phyloP scores from a whole-genome alignment of 1,284 basidiomycete genomes.

The Melampsora larici-populina region DNA sequence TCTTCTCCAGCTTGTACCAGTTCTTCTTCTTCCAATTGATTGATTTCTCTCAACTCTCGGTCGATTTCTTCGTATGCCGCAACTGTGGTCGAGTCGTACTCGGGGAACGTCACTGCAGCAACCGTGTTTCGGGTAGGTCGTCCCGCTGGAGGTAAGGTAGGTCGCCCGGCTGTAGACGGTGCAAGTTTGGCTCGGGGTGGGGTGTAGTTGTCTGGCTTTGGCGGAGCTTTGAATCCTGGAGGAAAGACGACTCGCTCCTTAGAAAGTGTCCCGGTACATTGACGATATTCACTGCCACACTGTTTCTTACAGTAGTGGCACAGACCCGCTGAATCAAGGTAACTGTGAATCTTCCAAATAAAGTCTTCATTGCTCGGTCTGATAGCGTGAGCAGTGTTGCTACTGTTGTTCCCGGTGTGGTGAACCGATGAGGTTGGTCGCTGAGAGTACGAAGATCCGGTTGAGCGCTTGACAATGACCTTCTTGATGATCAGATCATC shows the following conservation, averaged over 20 bases:
- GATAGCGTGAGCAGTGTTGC: not conserved
- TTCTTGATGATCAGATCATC: not conserved
- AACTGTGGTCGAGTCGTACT: no score
- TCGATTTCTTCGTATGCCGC: not conserved
- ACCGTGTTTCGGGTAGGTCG: not conserved
- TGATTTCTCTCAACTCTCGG: not conserved
- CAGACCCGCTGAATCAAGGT: not conserved
- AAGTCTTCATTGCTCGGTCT: not conserved
- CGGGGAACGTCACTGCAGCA: not conserved
- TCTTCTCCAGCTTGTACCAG: not conserved
- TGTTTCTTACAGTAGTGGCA: conserved; percentile 13
- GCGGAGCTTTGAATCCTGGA: not conserved
- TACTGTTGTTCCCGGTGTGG: not conserved
- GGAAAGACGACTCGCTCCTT: not conserved
- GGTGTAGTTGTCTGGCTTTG: not conserved
- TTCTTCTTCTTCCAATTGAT: no score
- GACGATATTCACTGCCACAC: not conserved
- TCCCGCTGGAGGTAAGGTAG: not conserved
- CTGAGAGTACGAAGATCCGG: no score
- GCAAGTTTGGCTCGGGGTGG: not conserved
- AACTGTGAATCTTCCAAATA: conserved; percentile 14
- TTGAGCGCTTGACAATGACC: no score
- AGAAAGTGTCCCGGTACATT: no score
- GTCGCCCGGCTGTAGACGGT: not conserved
- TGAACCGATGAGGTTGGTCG: no score